Evolutionary conservation across 768 basidiomycete species (phyloP).

Genomic region (Podaxis sp.): DNA sequence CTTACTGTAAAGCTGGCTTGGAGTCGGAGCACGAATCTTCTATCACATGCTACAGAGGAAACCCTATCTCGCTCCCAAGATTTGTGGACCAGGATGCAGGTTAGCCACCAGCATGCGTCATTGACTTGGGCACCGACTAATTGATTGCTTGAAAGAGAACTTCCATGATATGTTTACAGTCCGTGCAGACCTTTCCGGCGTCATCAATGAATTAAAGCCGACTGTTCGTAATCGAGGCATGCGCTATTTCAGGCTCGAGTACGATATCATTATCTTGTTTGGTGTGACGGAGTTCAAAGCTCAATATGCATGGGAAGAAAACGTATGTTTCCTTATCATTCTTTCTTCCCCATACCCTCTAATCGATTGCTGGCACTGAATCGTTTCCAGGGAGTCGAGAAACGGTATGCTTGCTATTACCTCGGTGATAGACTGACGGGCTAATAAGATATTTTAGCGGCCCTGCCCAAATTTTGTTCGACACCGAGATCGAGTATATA

Average conservation of each 20-base stretch:
- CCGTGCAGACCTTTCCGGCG: constrained; percentile 18
- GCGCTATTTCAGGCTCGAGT: constrained; percentile 25
- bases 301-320: constrained; percentile 42
- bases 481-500: constrained; percentile 10
- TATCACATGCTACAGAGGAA: constrained; percentile 23
- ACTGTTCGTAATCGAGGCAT: background rate
- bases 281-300: constrained; percentile 47
- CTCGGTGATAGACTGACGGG: background rate
- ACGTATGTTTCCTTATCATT: constrained; percentile 21
- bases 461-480: constrained; percentile 18
- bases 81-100: constrained; percentile 23
- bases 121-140: background rate
- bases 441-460: constrained; percentile 8
- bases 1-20: constrained; percentile 11
- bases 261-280: constrained; percentile 39
- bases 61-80: constrained; percentile 13
- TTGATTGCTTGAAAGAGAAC: constrained; percentile 4
- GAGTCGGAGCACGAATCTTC: background rate
- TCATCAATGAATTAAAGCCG: constrained; percentile 6
- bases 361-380: too few relatives aligned
- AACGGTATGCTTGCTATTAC: constrained; percentile 15
- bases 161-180: constrained; percentile 22
- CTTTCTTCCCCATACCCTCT: background rate
- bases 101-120: background rate
- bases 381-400: constrained; percentile 19